Percentiles rank a stretch among this genome's conserved stretches.
Conservation (phyloP, 805 yeast genomes). For the Cyberlindnera lachancei region DNA sequence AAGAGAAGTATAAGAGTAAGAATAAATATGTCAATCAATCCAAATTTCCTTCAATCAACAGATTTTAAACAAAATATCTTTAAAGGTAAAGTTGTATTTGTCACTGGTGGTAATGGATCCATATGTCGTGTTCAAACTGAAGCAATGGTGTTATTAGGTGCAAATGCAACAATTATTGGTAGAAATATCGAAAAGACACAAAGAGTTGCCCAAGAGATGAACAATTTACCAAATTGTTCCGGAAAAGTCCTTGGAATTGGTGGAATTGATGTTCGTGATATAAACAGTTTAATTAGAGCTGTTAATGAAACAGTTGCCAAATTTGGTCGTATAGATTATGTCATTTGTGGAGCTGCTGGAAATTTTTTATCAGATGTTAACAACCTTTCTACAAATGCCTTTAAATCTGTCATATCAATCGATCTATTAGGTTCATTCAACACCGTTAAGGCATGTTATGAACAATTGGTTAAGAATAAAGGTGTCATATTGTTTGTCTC, state of each 20-base stretch:
- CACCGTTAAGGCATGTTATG: slow-evolving; percentile 76
- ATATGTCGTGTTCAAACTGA: slow-evolving; percentile 87
- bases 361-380: slow-evolving; percentile 79
- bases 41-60: slow-evolving; percentile 22
- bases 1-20: too few relatives aligned
- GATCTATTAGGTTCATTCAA: slow-evolving; percentile 87
- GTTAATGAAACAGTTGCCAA: slow-evolving; percentile 55
- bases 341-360: slow-evolving; percentile 95
- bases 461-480: slow-evolving; percentile 52
- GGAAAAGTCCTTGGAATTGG: slow-evolving; percentile 66
- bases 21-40: slow-evolving; percentile 17
- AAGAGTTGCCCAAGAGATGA: slow-evolving; percentile 59
- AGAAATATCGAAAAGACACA: slow-evolving; percentile 63
- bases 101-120: slow-evolving; percentile 97
- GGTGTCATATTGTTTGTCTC: slow-evolving; percentile 76
- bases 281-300: slow-evolving; percentile 51
- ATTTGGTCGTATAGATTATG: slow-evolving; percentile 77
- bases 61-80: slow-evolving; percentile 57
- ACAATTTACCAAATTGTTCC: slow-evolving; percentile 46
- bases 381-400: slow-evolving; percentile 76
- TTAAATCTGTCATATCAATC: slow-evolving; percentile 78
- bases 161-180: slow-evolving; percentile 81
- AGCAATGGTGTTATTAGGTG: slow-evolving; percentile 77
- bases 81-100: slow-evolving; percentile 78
- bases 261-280: slow-evolving; percentile 71